Percentiles rank a stretch among this genome's conserved stretches.
Evolutionary conservation across 2,329 filamentous ascomycete genomes (phyloP).

Genomic region (Colletotrichum godetiae): DNA sequence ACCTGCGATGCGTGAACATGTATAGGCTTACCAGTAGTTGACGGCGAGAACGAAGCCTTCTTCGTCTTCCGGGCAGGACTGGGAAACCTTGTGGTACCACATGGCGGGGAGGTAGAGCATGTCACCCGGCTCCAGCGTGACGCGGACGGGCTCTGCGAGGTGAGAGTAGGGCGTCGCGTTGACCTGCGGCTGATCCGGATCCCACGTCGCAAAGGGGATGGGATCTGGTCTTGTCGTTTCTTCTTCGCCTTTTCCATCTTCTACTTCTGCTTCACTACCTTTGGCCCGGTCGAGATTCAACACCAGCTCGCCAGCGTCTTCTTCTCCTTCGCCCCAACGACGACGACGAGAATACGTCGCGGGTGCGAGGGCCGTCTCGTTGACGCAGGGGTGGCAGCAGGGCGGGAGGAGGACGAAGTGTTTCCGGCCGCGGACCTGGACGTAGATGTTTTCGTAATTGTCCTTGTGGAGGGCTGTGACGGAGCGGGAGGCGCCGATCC

Average conservation of each 20-base stretch:
- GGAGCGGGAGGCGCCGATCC: conserved; percentile 80
- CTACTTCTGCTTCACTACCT: conserved; percentile 37
- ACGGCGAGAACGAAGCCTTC: conserved; percentile 82
- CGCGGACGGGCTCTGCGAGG: conserved; percentile 70
- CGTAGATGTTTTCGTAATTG: conserved; percentile 88
- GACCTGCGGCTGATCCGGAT: conserved; percentile 69
- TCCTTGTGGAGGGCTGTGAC: conserved; percentile 83
- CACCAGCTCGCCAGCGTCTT: neutral
- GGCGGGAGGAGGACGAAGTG: conserved; percentile 82
- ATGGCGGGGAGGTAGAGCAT: conserved; percentile 86
- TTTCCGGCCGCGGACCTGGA: conserved; percentile 79
- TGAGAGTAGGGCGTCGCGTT: conserved; percentile 68
- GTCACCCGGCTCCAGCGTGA: conserved; percentile 78
- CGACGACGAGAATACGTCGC: conserved; percentile 67
- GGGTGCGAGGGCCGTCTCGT: conserved; percentile 67
- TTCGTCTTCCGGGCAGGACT: conserved; percentile 73
- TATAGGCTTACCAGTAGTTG: conserved; percentile 77
- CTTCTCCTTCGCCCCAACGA: conserved; percentile 37
- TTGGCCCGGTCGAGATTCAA: conserved; percentile 49
- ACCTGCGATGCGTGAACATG: neutral
- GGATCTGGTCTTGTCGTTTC: conserved; percentile 35
- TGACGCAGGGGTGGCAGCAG: conserved; percentile 74
- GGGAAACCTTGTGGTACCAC: conserved; percentile 86
- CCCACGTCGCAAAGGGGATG: conserved; percentile 80
- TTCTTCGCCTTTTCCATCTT: conserved; percentile 44